A percentile compares a stretch with the other conserved stretches of the same genome.
Evolutionary conservation across 2,329 filamentous ascomycete species (phyloP).

Genomic region (Phyllosticta citrichinensis): DNA sequence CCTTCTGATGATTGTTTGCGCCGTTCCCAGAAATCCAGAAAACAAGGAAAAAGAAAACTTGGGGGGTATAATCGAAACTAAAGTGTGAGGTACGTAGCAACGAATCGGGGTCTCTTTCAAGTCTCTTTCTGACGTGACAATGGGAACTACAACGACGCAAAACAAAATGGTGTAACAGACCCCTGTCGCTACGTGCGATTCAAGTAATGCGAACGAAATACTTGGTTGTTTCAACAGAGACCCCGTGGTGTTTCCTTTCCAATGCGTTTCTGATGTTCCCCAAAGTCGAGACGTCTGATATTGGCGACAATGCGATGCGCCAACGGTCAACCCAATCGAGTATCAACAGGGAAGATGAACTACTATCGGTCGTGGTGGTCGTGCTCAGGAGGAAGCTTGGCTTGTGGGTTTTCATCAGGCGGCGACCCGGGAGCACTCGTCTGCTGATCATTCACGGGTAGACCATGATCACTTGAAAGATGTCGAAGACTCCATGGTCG

Average conservation of each 20-base stretch:
- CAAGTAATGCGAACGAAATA: background rate
- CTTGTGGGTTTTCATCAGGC: no score
- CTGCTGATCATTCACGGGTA: no score
- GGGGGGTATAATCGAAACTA: constrained; percentile 9
- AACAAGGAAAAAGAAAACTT: constrained; percentile 1
- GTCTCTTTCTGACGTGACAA: constrained; percentile 4
- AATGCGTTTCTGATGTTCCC: background rate
- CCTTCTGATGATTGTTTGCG: background rate
- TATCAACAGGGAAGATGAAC: constrained; percentile 5
- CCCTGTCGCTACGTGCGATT: background rate
- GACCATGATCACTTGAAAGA: constrained; percentile 3
- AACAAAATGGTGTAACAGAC: background rate
- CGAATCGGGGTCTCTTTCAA: constrained; percentile 5
- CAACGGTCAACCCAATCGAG: background rate
- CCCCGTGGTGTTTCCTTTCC: background rate
- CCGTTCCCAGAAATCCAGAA: constrained; percentile 3
- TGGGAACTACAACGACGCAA: constrained; percentile 4
- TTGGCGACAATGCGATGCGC: background rate
- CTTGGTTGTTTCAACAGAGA: background rate
- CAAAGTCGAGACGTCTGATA: background rate
- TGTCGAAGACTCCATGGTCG: constrained; percentile 21
- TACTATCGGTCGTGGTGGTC: constrained; percentile 6
- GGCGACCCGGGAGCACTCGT: background rate
- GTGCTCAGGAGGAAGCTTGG: no score
- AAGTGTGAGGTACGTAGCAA: constrained; percentile 1